Conservation (phyloP, 768 basidiomycete species). For the Russula lepida region DNA sequence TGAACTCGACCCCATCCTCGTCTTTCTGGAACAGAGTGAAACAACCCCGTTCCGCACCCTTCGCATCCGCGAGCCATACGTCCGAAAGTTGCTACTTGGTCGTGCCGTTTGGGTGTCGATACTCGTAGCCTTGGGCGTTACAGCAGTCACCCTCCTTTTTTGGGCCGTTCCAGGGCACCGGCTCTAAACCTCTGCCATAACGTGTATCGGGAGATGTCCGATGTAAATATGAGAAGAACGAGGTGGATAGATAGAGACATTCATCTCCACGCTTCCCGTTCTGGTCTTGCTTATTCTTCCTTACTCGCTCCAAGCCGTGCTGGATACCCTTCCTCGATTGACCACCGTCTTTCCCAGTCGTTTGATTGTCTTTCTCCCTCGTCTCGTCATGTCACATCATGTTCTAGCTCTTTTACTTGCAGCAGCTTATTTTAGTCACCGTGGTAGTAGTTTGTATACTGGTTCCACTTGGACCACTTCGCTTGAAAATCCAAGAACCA, state of each 20-base stretch:
- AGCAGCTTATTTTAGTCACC: conserved; percentile 14
- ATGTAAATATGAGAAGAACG: not conserved
- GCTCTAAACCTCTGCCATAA: conserved; percentile 37
- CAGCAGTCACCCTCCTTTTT: conserved; percentile 83
- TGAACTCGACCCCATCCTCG: conserved; percentile 92
- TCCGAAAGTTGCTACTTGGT: conserved; percentile 80
- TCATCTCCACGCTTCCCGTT: not conserved
- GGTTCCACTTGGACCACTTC: not conserved
- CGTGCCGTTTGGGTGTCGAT: conserved; percentile 88
- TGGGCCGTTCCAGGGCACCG: conserved; percentile 94
- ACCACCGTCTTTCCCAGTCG: not conserved
- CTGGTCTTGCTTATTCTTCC: not conserved
- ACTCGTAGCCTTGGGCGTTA: conserved; percentile 67
- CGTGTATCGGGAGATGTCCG: not conserved
- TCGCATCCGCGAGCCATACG: conserved; percentile 87
- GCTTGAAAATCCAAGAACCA: too few species aligned
- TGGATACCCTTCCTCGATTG: conserved; percentile 14
- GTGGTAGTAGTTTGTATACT: conserved; percentile 15
- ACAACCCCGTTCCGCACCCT: conserved; percentile 96
- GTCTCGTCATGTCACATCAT: conserved; percentile 8
- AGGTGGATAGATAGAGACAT: not conserved
- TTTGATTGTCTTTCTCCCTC: not conserved
- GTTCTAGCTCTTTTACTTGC: conserved; percentile 2
- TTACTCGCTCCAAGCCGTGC: not conserved
- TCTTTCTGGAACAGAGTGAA: conserved; percentile 89